Conservation (phyloP, 2,329 filamentous ascomycete species). For the Daldinia sp. region DNA sequence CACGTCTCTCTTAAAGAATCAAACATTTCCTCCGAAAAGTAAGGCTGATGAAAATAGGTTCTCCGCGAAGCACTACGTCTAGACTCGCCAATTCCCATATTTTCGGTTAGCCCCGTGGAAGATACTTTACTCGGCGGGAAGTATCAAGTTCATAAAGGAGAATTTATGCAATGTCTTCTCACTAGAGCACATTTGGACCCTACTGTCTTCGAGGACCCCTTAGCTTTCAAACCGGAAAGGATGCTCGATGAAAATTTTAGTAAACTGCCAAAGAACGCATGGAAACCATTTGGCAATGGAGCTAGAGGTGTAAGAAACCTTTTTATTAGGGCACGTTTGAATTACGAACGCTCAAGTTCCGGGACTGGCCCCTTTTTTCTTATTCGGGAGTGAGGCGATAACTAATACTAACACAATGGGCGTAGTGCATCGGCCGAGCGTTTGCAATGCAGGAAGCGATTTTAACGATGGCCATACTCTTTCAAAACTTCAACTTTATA, state of each 20-base stretch:
- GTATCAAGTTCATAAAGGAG: conserved; percentile 58
- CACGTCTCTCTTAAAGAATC: too few species aligned
- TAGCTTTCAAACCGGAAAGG: conserved; percentile 66
- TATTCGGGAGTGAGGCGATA: neutral
- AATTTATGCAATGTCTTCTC: conserved; percentile 56
- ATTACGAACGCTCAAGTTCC: too few species aligned
- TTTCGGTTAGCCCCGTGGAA: conserved; percentile 52
- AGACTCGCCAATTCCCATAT: conserved; percentile 58
- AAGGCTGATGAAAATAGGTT: conserved; percentile 39
- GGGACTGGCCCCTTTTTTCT: too few species aligned
- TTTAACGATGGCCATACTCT: conserved; percentile 60
- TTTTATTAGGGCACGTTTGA: too few species aligned
- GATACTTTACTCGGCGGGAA: conserved; percentile 61
- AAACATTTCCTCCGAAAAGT: neutral
- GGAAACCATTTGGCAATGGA: conserved; percentile 65
- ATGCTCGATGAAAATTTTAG: conserved; percentile 64
- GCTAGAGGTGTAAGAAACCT: conserved; percentile 49
- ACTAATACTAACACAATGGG: neutral
- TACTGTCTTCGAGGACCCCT: conserved; percentile 64
- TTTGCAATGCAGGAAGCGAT: conserved; percentile 65
- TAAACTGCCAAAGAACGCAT: conserved; percentile 50
- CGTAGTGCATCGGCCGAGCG: conserved; percentile 58
- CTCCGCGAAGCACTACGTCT: conserved; percentile 64
- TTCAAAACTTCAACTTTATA: conserved; percentile 76
- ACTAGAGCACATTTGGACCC: conserved; percentile 63